These are phyloP conservation scores for Candida tammaniensis DNA, from an alignment of 805 yeast species.

Conservation along the genomic window DNA sequence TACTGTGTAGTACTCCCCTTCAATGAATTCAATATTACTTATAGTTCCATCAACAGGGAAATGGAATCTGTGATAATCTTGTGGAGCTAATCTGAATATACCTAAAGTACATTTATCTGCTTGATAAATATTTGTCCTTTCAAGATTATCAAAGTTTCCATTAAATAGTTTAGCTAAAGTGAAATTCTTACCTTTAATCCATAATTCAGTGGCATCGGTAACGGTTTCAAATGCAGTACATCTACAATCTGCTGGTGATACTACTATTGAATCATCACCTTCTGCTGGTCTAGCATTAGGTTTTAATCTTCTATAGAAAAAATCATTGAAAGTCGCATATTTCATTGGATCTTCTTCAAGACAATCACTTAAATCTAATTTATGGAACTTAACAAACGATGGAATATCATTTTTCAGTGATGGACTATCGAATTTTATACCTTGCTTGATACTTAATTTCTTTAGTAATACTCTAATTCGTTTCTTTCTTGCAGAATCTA, in stretches of 20 bases:
- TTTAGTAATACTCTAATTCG: constrained; percentile 60
- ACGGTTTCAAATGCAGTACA: constrained; percentile 66
- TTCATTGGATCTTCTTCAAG: constrained; percentile 42
- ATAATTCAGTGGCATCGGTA: constrained; percentile 61
- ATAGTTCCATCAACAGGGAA: constrained; percentile 76
- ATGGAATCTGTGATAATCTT: constrained; percentile 94
- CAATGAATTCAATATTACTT: constrained; percentile 63
- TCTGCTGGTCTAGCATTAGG: constrained; percentile 66
- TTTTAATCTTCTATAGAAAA: constrained; percentile 76
- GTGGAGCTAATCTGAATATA: constrained; percentile 90
- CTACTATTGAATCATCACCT: constrained; percentile 46
- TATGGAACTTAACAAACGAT: constrained; percentile 79
- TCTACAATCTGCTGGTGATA: constrained; percentile 87
- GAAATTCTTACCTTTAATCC: constrained; percentile 89
- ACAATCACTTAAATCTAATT: constrained; percentile 74
- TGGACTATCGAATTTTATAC: constrained; percentile 75
- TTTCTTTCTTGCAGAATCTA: constrained; percentile 56
- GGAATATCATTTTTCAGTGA: constrained; percentile 63
- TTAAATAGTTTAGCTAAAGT: constrained; percentile 60
- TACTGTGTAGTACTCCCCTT: constrained; percentile 93
- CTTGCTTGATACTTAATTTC: constrained; percentile 75
- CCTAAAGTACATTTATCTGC: constrained; percentile 57
- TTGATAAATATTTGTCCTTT: constrained; percentile 30
- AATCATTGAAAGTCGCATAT: constrained; percentile 79
- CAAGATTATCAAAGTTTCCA: constrained; percentile 42